Percentiles rank a stretch among this genome's conserved stretches.
These are phyloP conservation scores for Arabidopsis suecica DNA, from an alignment of 345 rosid species.

Conservation along the genomic window DNA sequence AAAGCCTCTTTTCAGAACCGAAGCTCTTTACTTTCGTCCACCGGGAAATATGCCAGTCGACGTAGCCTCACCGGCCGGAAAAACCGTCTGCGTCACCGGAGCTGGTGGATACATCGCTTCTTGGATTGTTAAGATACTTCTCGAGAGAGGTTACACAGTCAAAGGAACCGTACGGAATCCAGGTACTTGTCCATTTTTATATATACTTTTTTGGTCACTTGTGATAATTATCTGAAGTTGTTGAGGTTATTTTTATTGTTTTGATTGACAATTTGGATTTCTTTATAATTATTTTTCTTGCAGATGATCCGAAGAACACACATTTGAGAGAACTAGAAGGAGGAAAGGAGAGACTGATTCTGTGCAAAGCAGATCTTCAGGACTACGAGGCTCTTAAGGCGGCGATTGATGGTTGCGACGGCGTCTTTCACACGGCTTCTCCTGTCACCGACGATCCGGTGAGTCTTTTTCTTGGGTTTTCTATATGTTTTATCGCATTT, in stretches of 20 bases:
- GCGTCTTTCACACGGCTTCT: slow-evolving; percentile 96
- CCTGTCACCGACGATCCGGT: slow-evolving; percentile 99
- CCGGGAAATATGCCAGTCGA: slow-evolving; percentile 53
- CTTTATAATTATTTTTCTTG: background rate
- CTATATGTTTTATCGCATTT: slow-evolving; percentile 9
- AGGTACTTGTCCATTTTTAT: slow-evolving; percentile 46
- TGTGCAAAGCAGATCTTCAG: slow-evolving; percentile 80
- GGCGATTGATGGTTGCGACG: slow-evolving; percentile 82
- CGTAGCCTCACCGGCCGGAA: slow-evolving; percentile 50
- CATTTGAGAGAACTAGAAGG: slow-evolving; percentile 94
- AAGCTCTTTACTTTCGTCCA: background rate
- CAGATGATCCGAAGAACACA: slow-evolving; percentile 87
- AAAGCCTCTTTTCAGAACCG: background rate
- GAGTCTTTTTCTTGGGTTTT: slow-evolving; percentile 34
- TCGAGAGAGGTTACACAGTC: slow-evolving; percentile 78
- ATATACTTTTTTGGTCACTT: background rate
- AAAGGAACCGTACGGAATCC: slow-evolving; percentile 92
- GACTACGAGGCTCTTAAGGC: slow-evolving; percentile 67
- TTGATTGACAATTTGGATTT: background rate
- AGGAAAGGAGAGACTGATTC: slow-evolving; percentile 74
- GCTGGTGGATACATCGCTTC: slow-evolving; percentile 98
- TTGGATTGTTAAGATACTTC: slow-evolving; percentile 87
- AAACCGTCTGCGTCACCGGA: slow-evolving; percentile 88
- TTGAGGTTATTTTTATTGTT: background rate
- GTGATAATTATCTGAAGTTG: background rate